Percentiles rank a stretch among this genome's conserved stretches.
These are phyloP conservation scores for Pisolithus albus DNA, from an alignment of 768 basidiomycete genomes.

Conservation along the genomic window DNA sequence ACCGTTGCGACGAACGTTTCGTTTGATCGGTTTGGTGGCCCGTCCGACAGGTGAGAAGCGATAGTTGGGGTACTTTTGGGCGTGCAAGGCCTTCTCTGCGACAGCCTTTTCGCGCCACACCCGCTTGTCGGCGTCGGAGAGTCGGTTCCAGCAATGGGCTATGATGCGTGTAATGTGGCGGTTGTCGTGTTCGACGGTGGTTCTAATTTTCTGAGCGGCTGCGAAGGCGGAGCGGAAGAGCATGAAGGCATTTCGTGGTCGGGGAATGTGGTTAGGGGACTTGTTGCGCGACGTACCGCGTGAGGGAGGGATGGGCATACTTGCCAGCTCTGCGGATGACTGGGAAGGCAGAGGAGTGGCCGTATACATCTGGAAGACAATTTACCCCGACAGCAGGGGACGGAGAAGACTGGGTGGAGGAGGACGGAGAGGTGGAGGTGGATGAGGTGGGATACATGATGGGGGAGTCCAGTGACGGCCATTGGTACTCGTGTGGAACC, in stretches of 20 bases:
- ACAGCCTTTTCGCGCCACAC: conserved; percentile 47
- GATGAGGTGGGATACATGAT: conserved; percentile 5
- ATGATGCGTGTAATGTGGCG: conserved; percentile 53
- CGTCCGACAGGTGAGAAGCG: conserved; percentile 44
- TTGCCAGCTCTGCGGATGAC: conserved; percentile 15
- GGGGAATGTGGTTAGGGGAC: conserved; percentile 36
- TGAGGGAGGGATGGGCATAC: conserved; percentile 26
- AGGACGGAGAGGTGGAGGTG: conserved; percentile 5
- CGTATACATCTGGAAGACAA: not conserved
- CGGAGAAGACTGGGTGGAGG: conserved; percentile 6
- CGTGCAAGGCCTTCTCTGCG: conserved; percentile 45
- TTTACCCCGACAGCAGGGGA: conserved; percentile 5
- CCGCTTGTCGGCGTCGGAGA: conserved; percentile 44
- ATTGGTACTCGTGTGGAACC: conserved; percentile 10
- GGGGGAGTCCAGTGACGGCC: conserved; percentile 21
- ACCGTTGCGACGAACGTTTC: conserved; percentile 48
- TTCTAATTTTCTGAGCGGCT: conserved; percentile 40
- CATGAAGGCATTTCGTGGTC: conserved; percentile 41
- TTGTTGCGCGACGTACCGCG: conserved; percentile 24
- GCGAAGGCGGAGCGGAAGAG: conserved; percentile 59
- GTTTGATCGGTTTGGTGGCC: conserved; percentile 37
- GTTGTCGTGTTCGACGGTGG: conserved; percentile 49
- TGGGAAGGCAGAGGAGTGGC: conserved; percentile 6
- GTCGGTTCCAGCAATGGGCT: conserved; percentile 48
- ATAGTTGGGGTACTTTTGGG: conserved; percentile 45